Base-by-base conservation (phyloP, 441 rosid species). In the Euphorbia corollata region DNA sequence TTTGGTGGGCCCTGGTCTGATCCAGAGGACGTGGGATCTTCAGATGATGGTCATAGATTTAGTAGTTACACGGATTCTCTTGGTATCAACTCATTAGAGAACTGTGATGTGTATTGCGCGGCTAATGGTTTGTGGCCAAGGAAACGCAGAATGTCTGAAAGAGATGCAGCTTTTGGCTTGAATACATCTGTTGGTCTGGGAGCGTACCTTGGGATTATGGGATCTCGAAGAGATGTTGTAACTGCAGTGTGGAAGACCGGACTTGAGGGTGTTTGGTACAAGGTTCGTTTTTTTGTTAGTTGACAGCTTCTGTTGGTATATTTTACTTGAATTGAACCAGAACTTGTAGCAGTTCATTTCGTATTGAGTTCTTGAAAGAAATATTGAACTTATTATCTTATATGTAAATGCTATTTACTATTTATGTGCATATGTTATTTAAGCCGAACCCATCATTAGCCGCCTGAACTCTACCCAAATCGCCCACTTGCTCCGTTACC, bases 81-180 rank as follows among this genome's bases (percentile, higher is more conserved):
- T 27, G 86, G 82, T 74, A 65, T 73, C 61, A 81, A 64, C 77
- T 79, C 81, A 5, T 53, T 38, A n/a, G 86, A 82, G 73, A 75
- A 75, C 66, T 71, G 68, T 78, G 87, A 87, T 71, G 84, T 75
- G 69, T 72, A 83, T 82, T 75, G 84, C 63, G 92, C 87, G 74
- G 80, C 88, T 47, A 85, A 82, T 72, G 85, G 95, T 63, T 75
- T 92, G 43, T 95, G 99, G 98, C 99, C 99, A 66, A 86, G 84
- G 90, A 92, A 90, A 84, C 96, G 98, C 8, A 84, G 98, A 68
- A 77, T 92, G 85, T 92, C 98, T 56, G 98, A 95, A 82, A 86
- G 99, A 82, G 98, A 92, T 84, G 99, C 98, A 8, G 99, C 97
- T 66, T 90, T 90, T 76, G 99, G 99, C 70, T 84, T 85, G 82